Percentiles rank a stretch among this genome's conserved stretches.
phyloP scores from a whole-genome alignment of 2,329 filamentous ascomycete species.

The Botryotinia calthae region DNA sequence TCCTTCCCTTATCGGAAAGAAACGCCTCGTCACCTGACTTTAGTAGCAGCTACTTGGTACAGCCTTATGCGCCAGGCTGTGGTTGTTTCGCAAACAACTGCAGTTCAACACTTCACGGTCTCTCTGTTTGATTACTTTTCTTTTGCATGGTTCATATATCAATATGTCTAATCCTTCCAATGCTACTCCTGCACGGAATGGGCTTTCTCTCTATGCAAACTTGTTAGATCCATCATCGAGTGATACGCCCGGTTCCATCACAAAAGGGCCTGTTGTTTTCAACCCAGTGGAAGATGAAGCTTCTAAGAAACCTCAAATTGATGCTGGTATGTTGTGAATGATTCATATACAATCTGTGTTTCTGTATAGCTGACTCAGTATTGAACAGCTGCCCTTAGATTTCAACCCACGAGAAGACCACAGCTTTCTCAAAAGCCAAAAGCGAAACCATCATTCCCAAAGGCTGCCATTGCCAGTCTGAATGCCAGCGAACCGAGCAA shows the following conservation, averaged over 20 bases:
- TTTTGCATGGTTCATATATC: neutral
- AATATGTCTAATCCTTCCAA: slow-evolving; percentile 36
- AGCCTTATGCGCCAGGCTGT: slow-evolving; percentile 24
- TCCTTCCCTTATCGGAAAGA: neutral
- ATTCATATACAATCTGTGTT: slow-evolving; percentile 33
- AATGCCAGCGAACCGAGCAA: slow-evolving; percentile 31
- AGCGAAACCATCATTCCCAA: slow-evolving; percentile 59
- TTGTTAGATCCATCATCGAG: slow-evolving; percentile 65
- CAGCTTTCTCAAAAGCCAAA: slow-evolving; percentile 61
- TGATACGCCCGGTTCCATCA: slow-evolving; percentile 58
- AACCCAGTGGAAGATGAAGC: slow-evolving; percentile 48
- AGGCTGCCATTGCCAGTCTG: slow-evolving; percentile 39
- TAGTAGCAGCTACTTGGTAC: neutral
- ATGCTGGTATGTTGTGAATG: slow-evolving; percentile 55
- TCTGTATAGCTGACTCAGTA: slow-evolving; percentile 46
- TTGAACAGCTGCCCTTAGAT: slow-evolving; percentile 64
- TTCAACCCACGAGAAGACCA: slow-evolving; percentile 81
- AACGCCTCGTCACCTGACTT: neutral
- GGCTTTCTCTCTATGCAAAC: slow-evolving; percentile 79
- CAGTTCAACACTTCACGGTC: neutral
- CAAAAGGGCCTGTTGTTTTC: slow-evolving; percentile 72
- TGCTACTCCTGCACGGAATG: slow-evolving; percentile 40
- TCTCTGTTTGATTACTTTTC: slow-evolving; percentile 12
- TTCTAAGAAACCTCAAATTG: slow-evolving; percentile 58
- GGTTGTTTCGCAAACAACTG: slow-evolving; percentile 18